Percentiles rank a stretch among this genome's conserved stretches.
These are phyloP conservation scores for Lepidium campestre DNA, from an alignment of 441 rosid species.

Conservation along the genomic window DNA sequence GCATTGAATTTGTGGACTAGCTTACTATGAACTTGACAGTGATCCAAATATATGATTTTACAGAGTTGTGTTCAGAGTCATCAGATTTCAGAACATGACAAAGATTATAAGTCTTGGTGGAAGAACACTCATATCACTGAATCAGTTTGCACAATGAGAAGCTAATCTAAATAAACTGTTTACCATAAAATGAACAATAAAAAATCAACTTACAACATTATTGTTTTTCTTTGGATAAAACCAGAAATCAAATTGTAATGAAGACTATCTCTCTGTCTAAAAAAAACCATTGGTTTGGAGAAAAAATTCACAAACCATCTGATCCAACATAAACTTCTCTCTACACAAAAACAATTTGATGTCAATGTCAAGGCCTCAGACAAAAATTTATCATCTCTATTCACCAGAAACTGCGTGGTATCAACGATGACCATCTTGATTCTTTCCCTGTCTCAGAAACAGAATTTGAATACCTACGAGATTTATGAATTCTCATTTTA, in stretches of 20 bases:
- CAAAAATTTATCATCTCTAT: neutral
- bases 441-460: constrained; percentile 11
- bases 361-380: constrained; percentile 7
- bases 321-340: constrained; percentile 12
- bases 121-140: too few relatives aligned
- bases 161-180: neutral
- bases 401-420: constrained; percentile 60
- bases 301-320: constrained; percentile 10
- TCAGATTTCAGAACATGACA: neutral
- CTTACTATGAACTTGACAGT: too few relatives aligned
- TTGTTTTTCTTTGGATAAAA: neutral
- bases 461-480: constrained; percentile 42
- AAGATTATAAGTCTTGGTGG: neutral
- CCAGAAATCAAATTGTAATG: constrained; percentile 6
- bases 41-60: too few relatives aligned
- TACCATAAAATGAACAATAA: neutral
- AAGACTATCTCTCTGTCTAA: neutral
- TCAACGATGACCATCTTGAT: constrained; percentile 29
- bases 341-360: constrained; percentile 20
- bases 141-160: too few relatives aligned
- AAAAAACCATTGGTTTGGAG: constrained; percentile 17
- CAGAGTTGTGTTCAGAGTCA: too few relatives aligned
- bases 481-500: constrained; percentile 58
- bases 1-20: too few relatives aligned
- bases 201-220: constrained; percentile 20